These are phyloP conservation scores for Trypanosoma rangeli DNA, from an alignment of 208 protist species.

Conservation along the genomic window DNA sequence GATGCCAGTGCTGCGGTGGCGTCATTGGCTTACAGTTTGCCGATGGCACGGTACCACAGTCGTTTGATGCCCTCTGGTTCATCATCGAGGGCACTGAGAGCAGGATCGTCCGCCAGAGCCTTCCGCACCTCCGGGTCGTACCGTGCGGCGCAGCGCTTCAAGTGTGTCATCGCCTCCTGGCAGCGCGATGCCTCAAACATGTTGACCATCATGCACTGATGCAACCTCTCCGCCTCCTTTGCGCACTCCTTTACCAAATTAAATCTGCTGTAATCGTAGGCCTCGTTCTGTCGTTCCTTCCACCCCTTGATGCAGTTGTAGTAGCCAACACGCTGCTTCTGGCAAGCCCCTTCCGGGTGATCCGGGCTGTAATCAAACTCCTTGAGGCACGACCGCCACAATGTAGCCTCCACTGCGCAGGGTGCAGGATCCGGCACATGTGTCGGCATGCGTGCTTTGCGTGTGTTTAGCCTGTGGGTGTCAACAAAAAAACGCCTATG, in stretches of 20 bases:
- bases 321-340: slow-evolving; percentile 59
- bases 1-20: neutral
- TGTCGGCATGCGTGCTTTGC: slow-evolving; percentile 11
- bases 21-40: slow-evolving; percentile 51
- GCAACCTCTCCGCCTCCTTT: slow-evolving; percentile 72
- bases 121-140: slow-evolving; percentile 49
- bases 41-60: slow-evolving; percentile 82
- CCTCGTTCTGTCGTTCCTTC: slow-evolving; percentile 34
- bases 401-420: slow-evolving; percentile 62
- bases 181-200: slow-evolving; percentile 84
- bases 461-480: neutral
- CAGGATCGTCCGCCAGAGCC: slow-evolving; percentile 58
- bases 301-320: slow-evolving; percentile 85
- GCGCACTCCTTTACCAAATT: slow-evolving; percentile 55
- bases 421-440: slow-evolving; percentile 45
- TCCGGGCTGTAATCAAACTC: slow-evolving; percentile 85
- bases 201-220: slow-evolving; percentile 91
- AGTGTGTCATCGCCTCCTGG: slow-evolving; percentile 62
- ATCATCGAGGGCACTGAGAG: slow-evolving; percentile 42
- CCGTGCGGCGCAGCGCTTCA: slow-evolving; percentile 74
- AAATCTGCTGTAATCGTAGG: slow-evolving; percentile 66
- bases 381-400: slow-evolving; percentile 88
- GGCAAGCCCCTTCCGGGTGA: slow-evolving; percentile 64
- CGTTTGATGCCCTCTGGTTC: slow-evolving; percentile 56
- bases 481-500: neutral